A percentile compares a stretch with the other conserved stretches of the same genome.
phyloP scores from a whole-genome alignment of 352 stramenopile species.

The Phytopythium montanum region DNA sequence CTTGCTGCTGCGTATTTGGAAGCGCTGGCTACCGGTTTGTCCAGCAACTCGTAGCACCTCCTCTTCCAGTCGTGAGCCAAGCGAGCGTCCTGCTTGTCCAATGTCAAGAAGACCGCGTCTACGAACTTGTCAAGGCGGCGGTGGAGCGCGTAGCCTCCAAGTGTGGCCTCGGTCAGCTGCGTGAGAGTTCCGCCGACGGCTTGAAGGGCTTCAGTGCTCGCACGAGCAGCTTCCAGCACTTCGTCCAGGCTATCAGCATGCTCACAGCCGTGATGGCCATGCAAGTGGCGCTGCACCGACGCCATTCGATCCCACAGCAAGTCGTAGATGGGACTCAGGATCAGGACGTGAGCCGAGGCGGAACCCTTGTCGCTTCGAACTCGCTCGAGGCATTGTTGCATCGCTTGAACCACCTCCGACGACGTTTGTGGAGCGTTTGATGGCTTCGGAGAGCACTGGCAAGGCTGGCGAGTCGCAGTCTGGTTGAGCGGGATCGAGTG shows the following conservation, averaged over 20 bases:
- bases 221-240: not conserved
- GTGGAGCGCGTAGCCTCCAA: not conserved
- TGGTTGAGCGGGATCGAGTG: not conserved
- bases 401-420: not conserved
- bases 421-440: not conserved
- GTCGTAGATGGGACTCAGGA: not conserved
- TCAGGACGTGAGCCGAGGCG: not conserved
- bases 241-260: not conserved
- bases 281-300: not conserved
- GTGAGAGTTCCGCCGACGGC: not conserved
- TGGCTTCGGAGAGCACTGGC: not conserved
- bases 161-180: not conserved
- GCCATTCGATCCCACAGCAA: not conserved
- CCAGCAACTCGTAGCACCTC: conserved; percentile 1
- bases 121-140: conserved; percentile 1
- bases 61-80: not conserved
- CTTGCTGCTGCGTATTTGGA: not conserved
- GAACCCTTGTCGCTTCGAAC: not conserved
- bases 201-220: not conserved
- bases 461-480: not conserved
- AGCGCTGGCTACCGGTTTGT: not conserved
- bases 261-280: not conserved
- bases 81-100: not conserved
- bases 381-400: not conserved
- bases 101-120: not conserved